phyloP scores from a whole-genome alignment of 2,329 filamentous ascomycete species.

The Trichoderma asperellum region DNA sequence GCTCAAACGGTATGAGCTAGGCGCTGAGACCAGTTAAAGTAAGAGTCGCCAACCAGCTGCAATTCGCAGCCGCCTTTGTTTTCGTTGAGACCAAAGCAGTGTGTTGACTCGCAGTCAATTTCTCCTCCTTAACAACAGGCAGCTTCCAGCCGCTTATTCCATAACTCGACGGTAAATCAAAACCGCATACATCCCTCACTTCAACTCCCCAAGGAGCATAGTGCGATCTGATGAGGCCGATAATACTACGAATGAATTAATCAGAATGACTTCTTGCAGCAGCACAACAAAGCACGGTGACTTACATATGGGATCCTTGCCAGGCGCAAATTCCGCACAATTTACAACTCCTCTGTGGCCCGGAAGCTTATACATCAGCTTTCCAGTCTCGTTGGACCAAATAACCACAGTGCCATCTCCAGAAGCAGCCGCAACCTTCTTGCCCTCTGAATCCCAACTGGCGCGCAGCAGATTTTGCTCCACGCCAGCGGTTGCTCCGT shows the following conservation, averaged over 20 bases:
- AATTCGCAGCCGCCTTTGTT: background rate
- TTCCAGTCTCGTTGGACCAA: constrained; percentile 88
- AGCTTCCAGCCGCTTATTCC: background rate
- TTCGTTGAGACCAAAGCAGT: background rate
- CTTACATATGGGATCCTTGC: constrained; percentile 85
- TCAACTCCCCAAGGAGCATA: constrained; percentile 79
- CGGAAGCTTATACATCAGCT: constrained; percentile 90
- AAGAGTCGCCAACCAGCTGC: background rate
- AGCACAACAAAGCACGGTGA: constrained; percentile 34
- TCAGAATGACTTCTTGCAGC: constrained; percentile 40
- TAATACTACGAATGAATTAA: constrained; percentile 63
- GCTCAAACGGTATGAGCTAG: background rate
- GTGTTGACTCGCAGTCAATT: background rate
- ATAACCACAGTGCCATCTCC: constrained; percentile 90
- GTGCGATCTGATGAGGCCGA: constrained; percentile 89
- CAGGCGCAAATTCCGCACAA: constrained; percentile 86
- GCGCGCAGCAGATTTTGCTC: constrained; percentile 92
- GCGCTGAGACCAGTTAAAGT: background rate
- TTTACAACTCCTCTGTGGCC: constrained; percentile 96
- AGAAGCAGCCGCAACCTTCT: constrained; percentile 84
- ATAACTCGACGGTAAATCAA: background rate
- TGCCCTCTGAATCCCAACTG: constrained; percentile 86
- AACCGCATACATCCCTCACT: constrained; percentile 36
- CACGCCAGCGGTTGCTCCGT: constrained; percentile 83
- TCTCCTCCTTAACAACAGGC: no score